phyloP scores from a whole-genome alignment of 2,329 filamentous ascomycete genomes.

The Pseudopyrenochaeta lycopersici region DNA sequence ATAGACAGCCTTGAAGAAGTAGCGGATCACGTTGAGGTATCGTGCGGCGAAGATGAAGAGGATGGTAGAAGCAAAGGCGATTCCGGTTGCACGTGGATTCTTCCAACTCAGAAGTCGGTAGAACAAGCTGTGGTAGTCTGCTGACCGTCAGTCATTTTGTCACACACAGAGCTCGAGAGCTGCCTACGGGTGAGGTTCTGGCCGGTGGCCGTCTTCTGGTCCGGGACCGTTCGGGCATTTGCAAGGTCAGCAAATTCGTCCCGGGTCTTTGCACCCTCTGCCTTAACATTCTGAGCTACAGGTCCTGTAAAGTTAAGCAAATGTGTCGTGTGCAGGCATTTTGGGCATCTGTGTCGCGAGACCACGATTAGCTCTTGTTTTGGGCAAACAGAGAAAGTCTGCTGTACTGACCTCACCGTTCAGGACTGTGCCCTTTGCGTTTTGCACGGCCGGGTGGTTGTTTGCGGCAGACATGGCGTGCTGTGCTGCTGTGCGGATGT shows the following conservation, averaged over 20 bases:
- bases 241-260: slow-evolving; percentile 68
- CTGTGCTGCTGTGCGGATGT: slow-evolving; percentile 56
- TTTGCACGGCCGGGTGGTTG: slow-evolving; percentile 61
- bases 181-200: slow-evolving; percentile 69
- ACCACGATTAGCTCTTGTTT: slow-evolving; percentile 36
- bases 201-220: slow-evolving; percentile 65
- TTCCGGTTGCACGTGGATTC: slow-evolving; percentile 70
- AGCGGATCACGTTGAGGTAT: slow-evolving; percentile 70
- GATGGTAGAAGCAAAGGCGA: slow-evolving; percentile 66
- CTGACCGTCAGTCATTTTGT: slow-evolving; percentile 23
- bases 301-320: slow-evolving; percentile 56
- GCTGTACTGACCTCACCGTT: slow-evolving; percentile 54
- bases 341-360: slow-evolving; percentile 40
- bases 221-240: slow-evolving; percentile 61
- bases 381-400: slow-evolving; percentile 2
- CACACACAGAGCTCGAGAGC: background rate
- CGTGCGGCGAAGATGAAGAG: slow-evolving; percentile 69
- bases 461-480: slow-evolving; percentile 58
- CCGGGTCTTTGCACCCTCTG: slow-evolving; percentile 64
- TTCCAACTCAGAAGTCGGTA: slow-evolving; percentile 74
- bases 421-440: slow-evolving; percentile 51
- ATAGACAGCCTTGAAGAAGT: slow-evolving; percentile 68
- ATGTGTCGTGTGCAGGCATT: slow-evolving; percentile 18
- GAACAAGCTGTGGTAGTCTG: slow-evolving; percentile 72
- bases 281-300: slow-evolving; percentile 65